Conservation (phyloP, 352 stramenopile species). For the Globisporangium ultimum region DNA sequence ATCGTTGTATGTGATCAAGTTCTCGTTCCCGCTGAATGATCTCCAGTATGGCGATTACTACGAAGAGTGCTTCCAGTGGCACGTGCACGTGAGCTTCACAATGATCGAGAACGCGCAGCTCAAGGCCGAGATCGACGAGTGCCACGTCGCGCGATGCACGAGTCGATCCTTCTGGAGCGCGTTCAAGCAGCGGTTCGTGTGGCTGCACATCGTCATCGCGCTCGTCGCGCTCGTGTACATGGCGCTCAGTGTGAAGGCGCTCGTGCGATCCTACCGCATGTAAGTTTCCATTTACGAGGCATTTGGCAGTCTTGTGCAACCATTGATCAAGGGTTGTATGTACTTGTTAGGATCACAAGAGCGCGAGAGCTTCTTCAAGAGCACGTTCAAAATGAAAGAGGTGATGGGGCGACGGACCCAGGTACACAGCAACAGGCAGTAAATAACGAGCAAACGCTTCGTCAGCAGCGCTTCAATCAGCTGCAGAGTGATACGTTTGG, state of each 20-base stretch:
- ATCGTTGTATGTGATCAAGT: constrained; percentile 36
- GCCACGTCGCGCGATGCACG: constrained; percentile 47
- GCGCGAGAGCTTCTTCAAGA: constrained; percentile 15
- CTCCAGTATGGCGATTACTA: constrained; percentile 76
- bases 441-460: not conserved
- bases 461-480: not conserved
- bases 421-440: not conserved
- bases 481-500: constrained; percentile 10
- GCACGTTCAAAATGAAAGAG: constrained; percentile 5
- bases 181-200: constrained; percentile 64
- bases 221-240: constrained; percentile 56
- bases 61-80: constrained; percentile 84
- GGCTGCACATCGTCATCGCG: constrained; percentile 65
- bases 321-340: too few relatives aligned
- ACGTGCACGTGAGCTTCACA: constrained; percentile 49
- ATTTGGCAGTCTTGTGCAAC: not conserved
- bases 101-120: constrained; percentile 48
- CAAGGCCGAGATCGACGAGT: constrained; percentile 54
- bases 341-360: constrained; percentile 9
- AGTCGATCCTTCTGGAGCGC: constrained; percentile 47
- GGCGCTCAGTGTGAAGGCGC: constrained; percentile 47
- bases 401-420: not conserved
- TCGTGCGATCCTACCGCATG: constrained; percentile 51
- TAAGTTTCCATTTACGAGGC: constrained; percentile 16
- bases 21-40: constrained; percentile 64